Base-by-base conservation (phyloP, 2,329 filamentous ascomycete species). In the Cephalotrichum gorgonifer region DNA sequence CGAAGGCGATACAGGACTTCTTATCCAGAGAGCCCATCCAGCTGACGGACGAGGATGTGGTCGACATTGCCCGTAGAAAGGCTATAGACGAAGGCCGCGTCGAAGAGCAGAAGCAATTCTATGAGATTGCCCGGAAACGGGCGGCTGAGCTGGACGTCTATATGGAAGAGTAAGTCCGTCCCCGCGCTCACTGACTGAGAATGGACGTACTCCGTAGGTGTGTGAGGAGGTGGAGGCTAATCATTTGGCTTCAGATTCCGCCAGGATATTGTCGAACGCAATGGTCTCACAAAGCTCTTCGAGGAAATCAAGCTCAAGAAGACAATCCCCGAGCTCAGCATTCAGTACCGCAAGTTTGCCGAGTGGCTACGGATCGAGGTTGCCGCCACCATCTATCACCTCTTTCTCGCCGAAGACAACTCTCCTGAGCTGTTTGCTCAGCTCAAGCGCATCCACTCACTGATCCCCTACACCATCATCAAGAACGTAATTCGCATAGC, bases 331-430 rank as follows among this genome's bases (percentile, higher is more conserved):
- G 88, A 96, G 56, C 76, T 98, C 48, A 95, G 88, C 60, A 84
- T 94, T 11, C 90, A 97, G 63, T 97, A 97, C 64, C 87, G 93
- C 60, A 98, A 97, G 64, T 97, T 98, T 62, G 91, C 91, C 17
- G 93, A 98, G 65, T 98, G 93, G 93, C 72, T 97, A 46, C 84
- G 93, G 35, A 98, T 98, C 60, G 93, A 98, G 68, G 84, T 98
- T 44, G 93, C 93, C 23, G 93, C 93, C 38, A 96, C 93, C 22
- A 81, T 97, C 51, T 98, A 98, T 62, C 93, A 98, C 64, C 74
- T 98, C 30, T 98, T 98, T 74, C 76, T 98, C 42, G 93, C 93
- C 6, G 93, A 98, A 64, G 93, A 98, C 68, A 98, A 98, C 65
- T 96, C 91, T 0, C 90, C 93, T 1, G 93, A 98, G 61, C 68